A percentile compares a stretch with the other conserved stretches of the same genome.
Evolutionary conservation across 208 protist genomes (phyloP).

Genomic region (Leishmania major): DNA sequence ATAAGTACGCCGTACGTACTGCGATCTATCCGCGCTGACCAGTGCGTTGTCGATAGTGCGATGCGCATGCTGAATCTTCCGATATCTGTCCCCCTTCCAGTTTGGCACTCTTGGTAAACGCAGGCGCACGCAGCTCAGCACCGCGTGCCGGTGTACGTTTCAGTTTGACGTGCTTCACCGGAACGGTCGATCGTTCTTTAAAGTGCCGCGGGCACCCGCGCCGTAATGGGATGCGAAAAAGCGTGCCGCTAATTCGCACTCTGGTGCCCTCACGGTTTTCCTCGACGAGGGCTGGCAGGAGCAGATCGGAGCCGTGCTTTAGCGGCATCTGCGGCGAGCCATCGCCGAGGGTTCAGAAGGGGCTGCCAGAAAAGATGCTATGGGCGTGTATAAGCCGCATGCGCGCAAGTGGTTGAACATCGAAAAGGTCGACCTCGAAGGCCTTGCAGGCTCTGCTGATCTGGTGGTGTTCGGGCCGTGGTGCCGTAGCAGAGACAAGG

Average conservation of each 20-base stretch:
- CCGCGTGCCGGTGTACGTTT: constrained; percentile 75
- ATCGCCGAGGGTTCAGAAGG: constrained; percentile 76
- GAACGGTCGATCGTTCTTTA: constrained; percentile 57
- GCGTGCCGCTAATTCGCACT: constrained; percentile 37
- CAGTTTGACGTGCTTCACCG: constrained; percentile 89
- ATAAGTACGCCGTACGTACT: constrained; percentile 68
- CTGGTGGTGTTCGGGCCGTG: constrained; percentile 80
- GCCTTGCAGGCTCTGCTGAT: constrained; percentile 84
- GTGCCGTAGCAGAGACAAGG: constrained; percentile 77
- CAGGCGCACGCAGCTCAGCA: constrained; percentile 63
- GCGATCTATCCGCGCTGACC: constrained; percentile 44
- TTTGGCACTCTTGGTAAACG: constrained; percentile 89
- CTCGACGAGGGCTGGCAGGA: constrained; percentile 40
- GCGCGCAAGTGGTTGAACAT: constrained; percentile 89
- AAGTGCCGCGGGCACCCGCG: constrained; percentile 39
- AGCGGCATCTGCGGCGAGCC: constrained; percentile 55
- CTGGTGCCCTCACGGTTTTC: constrained; percentile 64
- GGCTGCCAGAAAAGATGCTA: constrained; percentile 80
- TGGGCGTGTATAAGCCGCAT: constrained; percentile 70
- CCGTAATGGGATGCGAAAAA: constrained; percentile 36
- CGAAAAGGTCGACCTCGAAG: constrained; percentile 90
- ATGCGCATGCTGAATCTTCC: constrained; percentile 82
- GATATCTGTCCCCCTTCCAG: constrained; percentile 63
- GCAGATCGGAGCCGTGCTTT: constrained; percentile 37
- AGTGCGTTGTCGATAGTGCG: constrained; percentile 89